Base-by-base conservation (phyloP, 2,329 filamentous ascomycete species). In the Verticillium tricorpus region DNA sequence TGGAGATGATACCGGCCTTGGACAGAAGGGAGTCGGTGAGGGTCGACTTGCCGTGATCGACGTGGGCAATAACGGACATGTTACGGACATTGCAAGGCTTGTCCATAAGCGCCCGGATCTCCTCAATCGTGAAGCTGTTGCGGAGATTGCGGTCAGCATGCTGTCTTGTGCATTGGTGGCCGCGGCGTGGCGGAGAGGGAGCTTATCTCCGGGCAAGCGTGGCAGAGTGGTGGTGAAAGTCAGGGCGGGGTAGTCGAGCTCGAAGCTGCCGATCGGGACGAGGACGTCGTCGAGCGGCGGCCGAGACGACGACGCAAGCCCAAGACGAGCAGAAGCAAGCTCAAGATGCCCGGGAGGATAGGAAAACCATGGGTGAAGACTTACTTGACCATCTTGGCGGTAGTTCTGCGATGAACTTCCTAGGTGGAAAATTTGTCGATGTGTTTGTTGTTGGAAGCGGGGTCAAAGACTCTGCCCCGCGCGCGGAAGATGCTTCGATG, bases 31-130 rank as follows among this genome's bases (percentile, higher is more conserved):
- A 98, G 84, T 99, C 95, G 89, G 94, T 97, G 75, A 99, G 88
- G 78, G 95, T 99, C 74, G 95, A 99, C 85, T 99, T 99, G 86
- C 95, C 95, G 89, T 99, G 95, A 83, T 99, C 95, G 89, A 99
- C 93, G 86, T 99, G 95, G 81, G 95, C 95, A 92, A 98, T 98
- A 81, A 99, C 95, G 85, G 93, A 97, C 94, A 97, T 98, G 89
- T 98, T 98, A 82, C 86, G 85, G 78, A 89, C 86, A 80, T 89
- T 89, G 77, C 78, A 84, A 72, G 90, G 88, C 82, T 89, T 89
- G 87, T 92, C 89, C 90, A 91, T 91, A 78, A 91, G 74, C 74
- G 66, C 71, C 80, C 89, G 89, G 80, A 93, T 91, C 88, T 92
- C 93, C 80, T 98, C 94, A 83, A 97, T 89, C 77, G 95, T 98